phyloP scores from a whole-genome alignment of 768 basidiomycete species.

The Suillus weaverae region DNA sequence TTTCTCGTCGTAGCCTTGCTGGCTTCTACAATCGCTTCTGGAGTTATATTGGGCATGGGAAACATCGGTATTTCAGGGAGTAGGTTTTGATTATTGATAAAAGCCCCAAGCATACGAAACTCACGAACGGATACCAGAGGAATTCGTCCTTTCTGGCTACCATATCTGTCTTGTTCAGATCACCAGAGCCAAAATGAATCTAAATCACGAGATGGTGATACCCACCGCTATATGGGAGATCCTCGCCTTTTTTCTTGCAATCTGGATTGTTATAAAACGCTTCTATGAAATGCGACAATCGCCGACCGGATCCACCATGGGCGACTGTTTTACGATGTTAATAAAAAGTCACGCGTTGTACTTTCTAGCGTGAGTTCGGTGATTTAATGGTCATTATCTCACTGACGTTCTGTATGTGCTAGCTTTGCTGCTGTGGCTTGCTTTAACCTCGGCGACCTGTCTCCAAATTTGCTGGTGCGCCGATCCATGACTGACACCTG shows the following conservation, averaged over 20 bases:
- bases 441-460: background rate
- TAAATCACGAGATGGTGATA: background rate
- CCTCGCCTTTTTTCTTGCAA: background rate
- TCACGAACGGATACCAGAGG: background rate
- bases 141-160: background rate
- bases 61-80: background rate
- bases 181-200: background rate
- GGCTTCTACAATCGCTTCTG: background rate
- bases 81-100: background rate
- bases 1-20: background rate
- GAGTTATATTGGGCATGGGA: background rate
- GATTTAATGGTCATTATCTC: background rate
- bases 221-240: background rate
- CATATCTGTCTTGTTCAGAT: background rate
- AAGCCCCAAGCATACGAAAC: background rate
- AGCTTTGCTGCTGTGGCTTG: background rate
- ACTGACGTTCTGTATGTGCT: background rate
- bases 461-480: background rate
- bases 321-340: background rate
- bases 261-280: background rate
- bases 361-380: background rate
- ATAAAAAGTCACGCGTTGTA: background rate
- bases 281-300: background rate
- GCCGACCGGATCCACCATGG: background rate
- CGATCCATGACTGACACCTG: background rate